Evolutionary conservation across 1,284 basidiomycete genomes (phyloP).

Genomic region (Fomitopsis palustris): DNA sequence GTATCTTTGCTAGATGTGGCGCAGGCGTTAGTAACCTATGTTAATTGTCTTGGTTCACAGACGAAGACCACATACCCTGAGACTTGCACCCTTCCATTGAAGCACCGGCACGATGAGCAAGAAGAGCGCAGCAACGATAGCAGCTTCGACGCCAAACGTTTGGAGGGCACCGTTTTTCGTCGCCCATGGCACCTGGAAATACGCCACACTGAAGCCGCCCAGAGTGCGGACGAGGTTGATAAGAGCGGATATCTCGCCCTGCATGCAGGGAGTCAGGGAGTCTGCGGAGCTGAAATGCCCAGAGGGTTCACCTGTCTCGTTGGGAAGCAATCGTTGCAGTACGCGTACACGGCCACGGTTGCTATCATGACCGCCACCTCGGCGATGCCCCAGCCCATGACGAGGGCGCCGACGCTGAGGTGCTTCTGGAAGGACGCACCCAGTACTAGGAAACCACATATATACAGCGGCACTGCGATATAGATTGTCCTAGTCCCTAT

Average conservation of each 20-base stretch:
- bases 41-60: not conserved
- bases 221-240: constrained; percentile 57
- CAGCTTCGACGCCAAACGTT: constrained; percentile 57
- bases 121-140: constrained; percentile 51
- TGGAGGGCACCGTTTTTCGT: constrained; percentile 49
- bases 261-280: not conserved
- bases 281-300: not conserved
- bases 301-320: constrained; percentile 38
- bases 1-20: not conserved
- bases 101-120: constrained; percentile 48
- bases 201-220: constrained; percentile 61
- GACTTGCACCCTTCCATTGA: constrained; percentile 42
- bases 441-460: constrained; percentile 61
- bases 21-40: not conserved
- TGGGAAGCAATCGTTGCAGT: constrained; percentile 46
- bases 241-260: constrained; percentile 57
- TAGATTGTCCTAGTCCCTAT: constrained; percentile 52
- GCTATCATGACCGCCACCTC: constrained; percentile 60
- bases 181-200: constrained; percentile 62
- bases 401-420: constrained; percentile 48
- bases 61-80: constrained; percentile 37
- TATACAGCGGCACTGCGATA: constrained; percentile 56
- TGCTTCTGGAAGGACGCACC: constrained; percentile 58
- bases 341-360: constrained; percentile 62
- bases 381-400: constrained; percentile 69